phyloP scores from a whole-genome alignment of 148 eudicot genomes.

The Bassia scoparia region DNA sequence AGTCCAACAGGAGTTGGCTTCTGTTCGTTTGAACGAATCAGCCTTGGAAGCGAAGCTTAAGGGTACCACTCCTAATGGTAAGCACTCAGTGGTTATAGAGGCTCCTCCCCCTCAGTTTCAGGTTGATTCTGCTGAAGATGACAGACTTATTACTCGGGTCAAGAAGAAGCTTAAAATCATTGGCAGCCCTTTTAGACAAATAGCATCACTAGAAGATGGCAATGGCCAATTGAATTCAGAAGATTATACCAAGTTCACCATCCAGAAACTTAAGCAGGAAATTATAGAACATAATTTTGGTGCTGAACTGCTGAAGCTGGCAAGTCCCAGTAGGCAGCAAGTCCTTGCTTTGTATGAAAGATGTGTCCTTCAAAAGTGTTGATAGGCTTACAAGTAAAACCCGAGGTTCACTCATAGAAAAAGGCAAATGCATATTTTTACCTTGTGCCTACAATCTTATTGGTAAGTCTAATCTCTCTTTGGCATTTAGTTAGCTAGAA shows the following conservation, averaged over 20 bases:
- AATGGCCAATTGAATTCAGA: slow-evolving; percentile 44
- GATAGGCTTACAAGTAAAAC: background rate
- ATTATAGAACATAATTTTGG: slow-evolving; percentile 76
- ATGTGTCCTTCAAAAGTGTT: slow-evolving; percentile 53
- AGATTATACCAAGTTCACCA: slow-evolving; percentile 72
- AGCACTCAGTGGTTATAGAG: slow-evolving; percentile 50
- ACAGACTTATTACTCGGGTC: slow-evolving; percentile 34
- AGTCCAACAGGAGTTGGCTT: slow-evolving; percentile 73
- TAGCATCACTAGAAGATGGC: slow-evolving; percentile 37
- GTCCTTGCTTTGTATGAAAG: slow-evolving; percentile 76
- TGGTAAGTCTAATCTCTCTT: background rate
- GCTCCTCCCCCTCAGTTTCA: slow-evolving; percentile 55
- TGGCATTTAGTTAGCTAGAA: slow-evolving; percentile 3
- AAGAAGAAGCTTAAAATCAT: slow-evolving; percentile 62
- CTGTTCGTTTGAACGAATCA: slow-evolving; percentile 68
- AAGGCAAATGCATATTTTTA: background rate
- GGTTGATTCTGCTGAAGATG: slow-evolving; percentile 58
- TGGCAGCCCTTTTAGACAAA: slow-evolving; percentile 48
- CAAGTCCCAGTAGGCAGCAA: slow-evolving; percentile 72
- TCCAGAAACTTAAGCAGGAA: slow-evolving; percentile 78
- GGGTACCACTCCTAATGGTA: slow-evolving; percentile 69
- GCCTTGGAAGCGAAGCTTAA: slow-evolving; percentile 67
- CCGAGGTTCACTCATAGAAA: background rate
- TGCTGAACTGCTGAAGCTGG: slow-evolving; percentile 65
- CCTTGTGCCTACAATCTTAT: background rate